Conservation (phyloP, 805 yeast species). For the Brettanomyces bruxellensis region DNA sequence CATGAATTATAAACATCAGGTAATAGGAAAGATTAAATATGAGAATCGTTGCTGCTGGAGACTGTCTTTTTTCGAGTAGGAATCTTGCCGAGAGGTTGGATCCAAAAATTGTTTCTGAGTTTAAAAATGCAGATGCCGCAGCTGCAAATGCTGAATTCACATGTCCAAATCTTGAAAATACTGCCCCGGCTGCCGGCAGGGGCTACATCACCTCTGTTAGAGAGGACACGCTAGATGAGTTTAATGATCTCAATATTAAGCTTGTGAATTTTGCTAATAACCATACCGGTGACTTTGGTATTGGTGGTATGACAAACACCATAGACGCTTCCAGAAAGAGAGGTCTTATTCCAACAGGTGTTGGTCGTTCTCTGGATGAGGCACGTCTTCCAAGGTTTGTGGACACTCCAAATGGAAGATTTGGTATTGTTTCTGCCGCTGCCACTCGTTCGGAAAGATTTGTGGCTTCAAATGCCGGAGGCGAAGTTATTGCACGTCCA, state of each 20-base stretch:
- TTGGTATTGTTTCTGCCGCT: conserved; percentile 18
- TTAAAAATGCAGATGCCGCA: conserved; percentile 16
- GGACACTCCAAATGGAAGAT: conserved; percentile 19
- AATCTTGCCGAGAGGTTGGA: conserved; percentile 19
- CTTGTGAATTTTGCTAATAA: conserved; percentile 20
- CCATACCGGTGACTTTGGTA: conserved; percentile 21
- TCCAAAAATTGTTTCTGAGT: conserved; percentile 14
- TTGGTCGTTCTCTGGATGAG: conserved; percentile 20
- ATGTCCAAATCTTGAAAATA: conserved; percentile 18
- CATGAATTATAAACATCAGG: too few relatives aligned
- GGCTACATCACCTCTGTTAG: conserved; percentile 19
- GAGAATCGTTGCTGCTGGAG: conserved; percentile 20
- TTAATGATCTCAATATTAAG: conserved; percentile 16
- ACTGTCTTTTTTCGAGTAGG: conserved; percentile 19
- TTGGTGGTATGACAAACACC: conserved; percentile 18
- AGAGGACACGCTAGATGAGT: conserved; percentile 17
- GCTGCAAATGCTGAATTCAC: conserved; percentile 23
- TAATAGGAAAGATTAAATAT: too few relatives aligned
- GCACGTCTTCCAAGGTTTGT: conserved; percentile 17
- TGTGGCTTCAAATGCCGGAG: conserved; percentile 19
- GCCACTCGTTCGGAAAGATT: conserved; percentile 20
- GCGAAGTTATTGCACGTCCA: conserved; percentile 19
- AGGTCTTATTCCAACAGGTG: conserved; percentile 16
- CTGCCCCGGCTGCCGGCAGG: conserved; percentile 20
- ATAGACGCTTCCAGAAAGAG: conserved; percentile 18